A percentile compares a stretch with the other conserved stretches of the same genome.
Evolutionary conservation across 2,329 filamentous ascomycete genomes (phyloP).

Genomic region (Westerdykella sp.): DNA sequence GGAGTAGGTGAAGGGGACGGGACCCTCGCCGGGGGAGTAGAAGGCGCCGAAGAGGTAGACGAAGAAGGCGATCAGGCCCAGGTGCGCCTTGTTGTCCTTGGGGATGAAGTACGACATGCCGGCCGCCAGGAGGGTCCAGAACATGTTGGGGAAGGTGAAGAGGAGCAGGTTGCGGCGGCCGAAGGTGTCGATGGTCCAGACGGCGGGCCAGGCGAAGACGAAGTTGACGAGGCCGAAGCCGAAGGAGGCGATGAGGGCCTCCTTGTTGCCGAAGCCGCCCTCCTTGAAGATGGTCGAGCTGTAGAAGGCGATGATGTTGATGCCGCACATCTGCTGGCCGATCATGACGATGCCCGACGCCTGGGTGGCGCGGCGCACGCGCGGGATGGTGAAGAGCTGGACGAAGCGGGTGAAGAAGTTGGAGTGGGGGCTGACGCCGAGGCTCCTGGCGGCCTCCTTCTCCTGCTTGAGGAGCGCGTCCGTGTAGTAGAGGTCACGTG

Average conservation of each 20-base stretch:
- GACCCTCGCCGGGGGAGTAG: constrained; percentile 39
- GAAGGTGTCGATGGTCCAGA: constrained; percentile 49
- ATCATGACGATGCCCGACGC: constrained; percentile 77
- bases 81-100: constrained; percentile 33
- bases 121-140: constrained; percentile 42
- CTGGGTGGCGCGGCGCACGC: constrained; percentile 64
- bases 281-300: constrained; percentile 46
- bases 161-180: constrained; percentile 48
- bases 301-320: constrained; percentile 48
- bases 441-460: constrained; percentile 27
- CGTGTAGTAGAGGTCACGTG: constrained; percentile 32
- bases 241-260: constrained; percentile 49
- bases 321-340: constrained; percentile 54
- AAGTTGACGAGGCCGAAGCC: constrained; percentile 56
- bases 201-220: constrained; percentile 52
- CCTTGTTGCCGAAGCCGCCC: constrained; percentile 39
- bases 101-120: constrained; percentile 51
- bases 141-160: constrained; percentile 49
- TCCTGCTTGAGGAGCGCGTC: constrained; percentile 35
- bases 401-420: constrained; percentile 40
- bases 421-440: constrained; percentile 28
- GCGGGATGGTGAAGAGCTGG: constrained; percentile 62
- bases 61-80: constrained; percentile 51
- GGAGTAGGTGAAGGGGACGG: constrained; percentile 61
- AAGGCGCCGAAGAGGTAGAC: constrained; percentile 50